phyloP scores from a whole-genome alignment of 2,329 filamentous ascomycete species.

The Cladophialophora bantiana region DNA sequence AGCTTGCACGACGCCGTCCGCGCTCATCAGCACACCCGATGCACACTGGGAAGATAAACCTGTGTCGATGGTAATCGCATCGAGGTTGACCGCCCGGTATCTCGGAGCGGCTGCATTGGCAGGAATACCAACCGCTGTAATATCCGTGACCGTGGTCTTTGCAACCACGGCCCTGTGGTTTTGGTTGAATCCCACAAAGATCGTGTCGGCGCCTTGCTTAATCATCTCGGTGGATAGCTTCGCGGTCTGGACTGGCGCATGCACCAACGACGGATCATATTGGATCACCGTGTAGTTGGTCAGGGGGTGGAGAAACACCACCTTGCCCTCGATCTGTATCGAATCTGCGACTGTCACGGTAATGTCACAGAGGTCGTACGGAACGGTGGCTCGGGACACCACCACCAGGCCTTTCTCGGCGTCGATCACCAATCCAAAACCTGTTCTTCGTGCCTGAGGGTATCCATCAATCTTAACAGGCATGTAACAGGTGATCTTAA shows the following conservation, averaged over 20 bases:
- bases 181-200: constrained; percentile 98
- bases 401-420: constrained; percentile 94
- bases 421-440: constrained; percentile 96
- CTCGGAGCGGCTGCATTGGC: constrained; percentile 89
- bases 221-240: constrained; percentile 81
- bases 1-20: constrained; percentile 91
- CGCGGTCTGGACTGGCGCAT: constrained; percentile 90
- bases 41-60: constrained; percentile 89
- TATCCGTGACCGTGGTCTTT: constrained; percentile 93
- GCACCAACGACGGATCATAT: constrained; percentile 92
- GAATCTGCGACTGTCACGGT: constrained; percentile 96
- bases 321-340: constrained; percentile 90
- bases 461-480: constrained; percentile 98
- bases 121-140: constrained; percentile 95
- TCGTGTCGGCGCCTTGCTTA: constrained; percentile 90
- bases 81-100: constrained; percentile 93
- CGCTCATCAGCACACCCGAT: constrained; percentile 87
- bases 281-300: constrained; percentile 97
- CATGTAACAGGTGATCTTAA: constrained; percentile 90
- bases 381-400: constrained; percentile 91
- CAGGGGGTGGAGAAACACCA: constrained; percentile 93
- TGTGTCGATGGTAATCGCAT: constrained; percentile 96
- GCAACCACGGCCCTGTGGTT: constrained; percentile 93
- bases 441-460: constrained; percentile 90
- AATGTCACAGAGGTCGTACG: constrained; percentile 96